Conservation (phyloP, 805 yeast genomes). For the Kodamaea neixiangensis region DNA sequence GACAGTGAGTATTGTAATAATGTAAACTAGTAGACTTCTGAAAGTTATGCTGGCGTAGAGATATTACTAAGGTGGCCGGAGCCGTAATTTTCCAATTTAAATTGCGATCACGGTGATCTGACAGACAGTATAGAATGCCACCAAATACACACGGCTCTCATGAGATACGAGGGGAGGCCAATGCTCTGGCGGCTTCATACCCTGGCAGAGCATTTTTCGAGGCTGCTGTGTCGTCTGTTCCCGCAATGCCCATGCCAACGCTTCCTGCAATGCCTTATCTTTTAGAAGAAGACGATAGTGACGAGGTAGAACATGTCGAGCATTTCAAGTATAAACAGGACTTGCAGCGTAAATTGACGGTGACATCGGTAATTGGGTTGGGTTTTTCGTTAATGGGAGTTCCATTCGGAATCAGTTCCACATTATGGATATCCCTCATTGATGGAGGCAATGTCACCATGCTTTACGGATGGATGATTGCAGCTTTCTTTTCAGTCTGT, state of each 20-base stretch:
- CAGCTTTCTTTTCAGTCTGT: constrained; percentile 60
- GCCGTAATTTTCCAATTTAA: not conserved
- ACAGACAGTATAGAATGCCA: not conserved
- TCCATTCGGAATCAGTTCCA: constrained; percentile 74
- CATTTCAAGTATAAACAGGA: constrained; percentile 76
- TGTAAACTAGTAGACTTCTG: too few relatives aligned
- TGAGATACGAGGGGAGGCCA: not conserved
- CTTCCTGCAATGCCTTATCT: constrained; percentile 8
- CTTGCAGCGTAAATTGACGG: constrained; percentile 65
- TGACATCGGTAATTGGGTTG: constrained; percentile 70
- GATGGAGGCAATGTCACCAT: constrained; percentile 81
- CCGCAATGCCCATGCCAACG: constrained; percentile 5
- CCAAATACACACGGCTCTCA: constrained; percentile 1
- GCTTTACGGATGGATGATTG: constrained; percentile 71
- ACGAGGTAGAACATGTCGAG: constrained; percentile 59
- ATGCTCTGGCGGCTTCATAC: not conserved
- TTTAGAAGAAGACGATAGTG: constrained; percentile 36
- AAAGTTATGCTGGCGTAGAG: too few relatives aligned
- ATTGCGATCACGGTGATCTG: not conserved
- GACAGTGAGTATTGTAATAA: too few relatives aligned
- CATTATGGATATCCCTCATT: constrained; percentile 66
- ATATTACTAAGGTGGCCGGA: not conserved
- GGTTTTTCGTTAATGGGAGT: constrained; percentile 85
- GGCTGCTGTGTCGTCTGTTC: not conserved
- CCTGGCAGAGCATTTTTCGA: not conserved